Conservation (phyloP, 2,329 filamentous ascomycete genomes). For the Zymoseptoria pseudotritici region DNA sequence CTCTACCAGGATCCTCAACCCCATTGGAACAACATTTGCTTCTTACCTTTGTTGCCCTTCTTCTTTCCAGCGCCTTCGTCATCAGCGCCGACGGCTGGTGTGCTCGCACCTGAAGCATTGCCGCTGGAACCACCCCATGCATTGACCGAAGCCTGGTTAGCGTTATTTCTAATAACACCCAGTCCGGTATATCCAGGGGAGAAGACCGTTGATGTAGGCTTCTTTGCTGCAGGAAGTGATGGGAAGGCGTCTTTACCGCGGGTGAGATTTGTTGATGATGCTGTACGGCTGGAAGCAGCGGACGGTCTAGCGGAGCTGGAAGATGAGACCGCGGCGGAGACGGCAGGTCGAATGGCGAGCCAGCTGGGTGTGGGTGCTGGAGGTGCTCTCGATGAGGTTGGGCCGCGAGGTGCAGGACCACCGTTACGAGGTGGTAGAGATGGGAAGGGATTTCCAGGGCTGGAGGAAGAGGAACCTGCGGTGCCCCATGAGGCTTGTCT, state of each 20-base stretch:
- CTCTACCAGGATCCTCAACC: slow-evolving; percentile 25
- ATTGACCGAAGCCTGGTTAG: slow-evolving; percentile 33
- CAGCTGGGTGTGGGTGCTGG: slow-evolving; percentile 20
- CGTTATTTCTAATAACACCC: slow-evolving; percentile 37
- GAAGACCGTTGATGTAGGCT: slow-evolving; percentile 50
- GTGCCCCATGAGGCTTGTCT: slow-evolving; percentile 52
- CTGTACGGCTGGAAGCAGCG: slow-evolving; percentile 32
- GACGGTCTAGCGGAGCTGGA: slow-evolving; percentile 23
- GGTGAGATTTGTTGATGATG: slow-evolving; percentile 22
- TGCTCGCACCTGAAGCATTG: slow-evolving; percentile 17
- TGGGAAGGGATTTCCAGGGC: slow-evolving; percentile 21
- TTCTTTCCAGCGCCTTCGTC: slow-evolving; percentile 15
- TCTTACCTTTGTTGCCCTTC: slow-evolving; percentile 37
- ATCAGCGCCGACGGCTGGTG: slow-evolving; percentile 16
- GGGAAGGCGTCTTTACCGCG: slow-evolving; percentile 61
- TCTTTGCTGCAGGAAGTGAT: slow-evolving; percentile 70
- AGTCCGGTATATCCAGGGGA: slow-evolving; percentile 43
- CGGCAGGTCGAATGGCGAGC: slow-evolving; percentile 25
- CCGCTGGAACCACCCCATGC: slow-evolving; percentile 32
- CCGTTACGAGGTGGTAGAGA: slow-evolving; percentile 18
- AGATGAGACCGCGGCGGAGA: slow-evolving; percentile 24
- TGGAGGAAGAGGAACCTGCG: slow-evolving; percentile 16
- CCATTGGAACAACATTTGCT: slow-evolving; percentile 45
- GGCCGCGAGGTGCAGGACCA: slow-evolving; percentile 9
- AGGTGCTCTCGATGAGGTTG: slow-evolving; percentile 4